These are phyloP conservation scores for Biancaea sappan DNA, from an alignment of 306 rosid genomes.

Conservation along the genomic window DNA sequence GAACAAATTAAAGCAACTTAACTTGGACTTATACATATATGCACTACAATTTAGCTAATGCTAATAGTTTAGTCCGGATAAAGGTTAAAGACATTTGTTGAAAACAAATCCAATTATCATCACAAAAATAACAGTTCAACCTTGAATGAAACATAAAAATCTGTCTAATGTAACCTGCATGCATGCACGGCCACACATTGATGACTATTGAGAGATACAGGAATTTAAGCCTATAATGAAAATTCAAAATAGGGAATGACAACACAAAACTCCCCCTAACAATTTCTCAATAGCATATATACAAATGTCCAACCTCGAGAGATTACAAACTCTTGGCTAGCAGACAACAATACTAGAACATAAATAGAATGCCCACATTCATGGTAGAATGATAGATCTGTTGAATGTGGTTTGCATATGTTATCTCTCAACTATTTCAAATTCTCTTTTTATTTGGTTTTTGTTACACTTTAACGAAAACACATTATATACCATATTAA, in stretches of 20 bases:
- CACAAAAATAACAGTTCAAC: neutral
- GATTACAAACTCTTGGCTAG: neutral
- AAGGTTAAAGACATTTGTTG: neutral
- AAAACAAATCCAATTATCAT: neutral
- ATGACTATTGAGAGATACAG: neutral
- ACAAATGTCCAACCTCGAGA: neutral
- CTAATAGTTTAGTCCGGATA: neutral
- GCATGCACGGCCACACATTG: neutral
- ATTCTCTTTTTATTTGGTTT: no score
- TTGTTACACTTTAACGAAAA: no score
- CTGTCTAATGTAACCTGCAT: neutral
- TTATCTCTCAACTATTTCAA: no score
- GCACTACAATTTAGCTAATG: neutral
- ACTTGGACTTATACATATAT: neutral
- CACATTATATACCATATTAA: no score
- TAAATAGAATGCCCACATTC: neutral
- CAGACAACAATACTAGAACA: neutral
- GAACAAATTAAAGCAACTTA: neutral
- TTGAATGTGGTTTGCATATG: no score
- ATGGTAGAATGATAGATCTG: constrained; percentile 16
- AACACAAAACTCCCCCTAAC: constrained; percentile 1
- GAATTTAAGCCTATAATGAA: neutral
- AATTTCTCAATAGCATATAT: no score
- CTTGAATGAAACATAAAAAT: neutral
- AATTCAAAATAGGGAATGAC: neutral